Conservation (phyloP, 768 basidiomycete genomes). For the Xerocomellus chrysenteron region DNA sequence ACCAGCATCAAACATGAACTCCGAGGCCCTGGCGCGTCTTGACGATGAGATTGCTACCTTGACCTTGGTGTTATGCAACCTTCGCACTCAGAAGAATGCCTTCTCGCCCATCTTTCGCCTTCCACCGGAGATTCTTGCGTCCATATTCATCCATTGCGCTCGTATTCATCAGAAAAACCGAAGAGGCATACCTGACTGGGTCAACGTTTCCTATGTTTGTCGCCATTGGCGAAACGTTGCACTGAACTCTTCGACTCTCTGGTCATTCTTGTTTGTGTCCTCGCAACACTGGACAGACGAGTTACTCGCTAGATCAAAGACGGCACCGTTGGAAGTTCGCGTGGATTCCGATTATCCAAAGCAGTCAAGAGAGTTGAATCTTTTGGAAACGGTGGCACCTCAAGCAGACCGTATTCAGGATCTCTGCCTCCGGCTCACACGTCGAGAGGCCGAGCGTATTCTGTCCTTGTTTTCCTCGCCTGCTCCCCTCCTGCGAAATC, state of each 20-base stretch:
- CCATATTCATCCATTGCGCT: conserved; percentile 20
- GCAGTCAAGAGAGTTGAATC: conserved; percentile 24
- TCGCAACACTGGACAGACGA: conserved; percentile 39
- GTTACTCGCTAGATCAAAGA: conserved; percentile 47
- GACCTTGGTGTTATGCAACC: conserved; percentile 10
- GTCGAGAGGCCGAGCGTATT: conserved; percentile 25
- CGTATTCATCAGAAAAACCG: not conserved
- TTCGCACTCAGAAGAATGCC: conserved; percentile 17
- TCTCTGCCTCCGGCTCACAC: conserved; percentile 27
- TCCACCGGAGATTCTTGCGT: conserved; percentile 23
- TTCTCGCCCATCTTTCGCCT: conserved; percentile 19
- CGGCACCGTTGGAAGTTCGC: conserved; percentile 28
- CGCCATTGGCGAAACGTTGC: conserved; percentile 45
- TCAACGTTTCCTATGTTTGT: conserved; percentile 25
- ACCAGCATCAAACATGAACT: not conserved
- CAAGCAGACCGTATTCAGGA: conserved; percentile 36
- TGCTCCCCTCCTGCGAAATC: conserved; percentile 35
- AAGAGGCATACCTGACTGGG: conserved; percentile 18
- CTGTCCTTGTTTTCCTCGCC: conserved; percentile 21
- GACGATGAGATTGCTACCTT: conserved; percentile 18
- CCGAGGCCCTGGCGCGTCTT: conserved; percentile 8
- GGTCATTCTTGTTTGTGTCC: conserved; percentile 37
- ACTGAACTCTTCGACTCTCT: conserved; percentile 40
- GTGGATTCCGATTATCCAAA: conserved; percentile 29
- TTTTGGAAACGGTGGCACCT: conserved; percentile 32